Base-by-base conservation (phyloP, 495 filamentous ascomycete genomes). In the Diplogelasinospora grovesii region DNA sequence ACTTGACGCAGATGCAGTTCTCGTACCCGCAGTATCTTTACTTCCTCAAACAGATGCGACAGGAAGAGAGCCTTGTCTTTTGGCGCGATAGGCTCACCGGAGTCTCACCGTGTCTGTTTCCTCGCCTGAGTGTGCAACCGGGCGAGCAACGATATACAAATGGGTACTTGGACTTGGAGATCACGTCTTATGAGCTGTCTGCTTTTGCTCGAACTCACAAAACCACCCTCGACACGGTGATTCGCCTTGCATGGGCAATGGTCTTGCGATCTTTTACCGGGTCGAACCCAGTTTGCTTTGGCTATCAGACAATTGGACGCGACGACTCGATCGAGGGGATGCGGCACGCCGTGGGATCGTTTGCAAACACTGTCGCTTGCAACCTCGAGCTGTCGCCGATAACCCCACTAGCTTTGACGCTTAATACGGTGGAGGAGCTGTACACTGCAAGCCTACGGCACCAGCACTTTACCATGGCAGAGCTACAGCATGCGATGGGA, bases 241-340 rank as follows among this genome's bases (percentile, higher is more conserved):
- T 72, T n/a, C 59, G 59, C n/a, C 59, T 69, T n/a, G 68, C 68
- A 1, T 72, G 68, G 68, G 59, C 53, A 3, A 52, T 72, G 18
- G 37, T 70, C 6, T 45, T 72, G 7, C 58, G 67, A n/a, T 63
- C 57, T 32, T 72, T 64, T 32, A 59, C 61, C 0, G 63, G 67
- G 4, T 54, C 45, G 6, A 54, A 63, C 31, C 50, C 53, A 5
- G 58, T 70, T 9, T 67, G 59, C 43, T 72, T 68, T 34, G 68
- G 68, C 2, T 68, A 57, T 44, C 64, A 63, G 30, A 57, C 64
- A 3, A 45, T 49, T 2, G 68, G 68, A 32, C 60, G 68, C n/a
- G 60, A 65, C 19, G 50, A 64, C 14, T 57, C 64, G 0, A 44
- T 66, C 13, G 32, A 55, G 0, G 64, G 58, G 6, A 48, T 72